Evolutionary conservation across 352 stramenopile species (phyloP), one percentile per base, ranked within the genome.

Genomic region (Globisporangium polare): DNA sequence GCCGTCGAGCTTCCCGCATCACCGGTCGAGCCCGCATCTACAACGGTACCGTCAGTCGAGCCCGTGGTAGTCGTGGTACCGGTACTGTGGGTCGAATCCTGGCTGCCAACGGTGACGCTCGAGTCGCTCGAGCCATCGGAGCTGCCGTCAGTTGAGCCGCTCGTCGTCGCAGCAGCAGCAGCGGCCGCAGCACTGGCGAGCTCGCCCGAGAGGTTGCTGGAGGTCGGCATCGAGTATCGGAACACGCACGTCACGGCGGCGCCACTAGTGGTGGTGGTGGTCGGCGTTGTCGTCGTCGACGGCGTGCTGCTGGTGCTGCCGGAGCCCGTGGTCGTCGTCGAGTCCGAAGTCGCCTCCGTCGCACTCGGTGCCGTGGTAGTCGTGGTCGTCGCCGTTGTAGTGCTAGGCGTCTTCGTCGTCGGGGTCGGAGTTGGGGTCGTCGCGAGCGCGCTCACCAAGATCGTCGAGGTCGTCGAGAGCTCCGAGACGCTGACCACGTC

Each of bases 171-270:
- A 3, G 39, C 7, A 15, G 56, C 35, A 7, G 58, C 58, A 7
- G 51, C n/a, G n/a, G n/a, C n/a, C n/a, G n/a, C 60, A 4, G 64
- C 58, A 6, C 64, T 76, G 26, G 67, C 55, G 46, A 83, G 60
- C 33, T 71, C 62, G 39, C 62, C 73, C 0, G 68, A 65, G 9
- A 83, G n/a, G 59, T 83, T 85, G 9, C 65, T 79, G 5, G 68
- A 72, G 4, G 77, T 86, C 12, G 77, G 71, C 74, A 86, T 78
- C 33, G 75, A 72, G 53, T 84, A 86, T 17, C 73, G 72, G 59
- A 86, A 86, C 1, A 74, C 62, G 53, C 77, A 86, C 39, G 77
- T 75, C n/a, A 80, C 72, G 5, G 17, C 46, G 2, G 53, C 18
- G 4, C 67, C 56, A 3, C 39, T 56, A 13, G 67, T 46, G 0